Percentiles rank a stretch among this genome's conserved stretches.
Evolutionary conservation across 2,329 filamentous ascomycete genomes (phyloP).

Genomic region (Penicillium sp.): DNA sequence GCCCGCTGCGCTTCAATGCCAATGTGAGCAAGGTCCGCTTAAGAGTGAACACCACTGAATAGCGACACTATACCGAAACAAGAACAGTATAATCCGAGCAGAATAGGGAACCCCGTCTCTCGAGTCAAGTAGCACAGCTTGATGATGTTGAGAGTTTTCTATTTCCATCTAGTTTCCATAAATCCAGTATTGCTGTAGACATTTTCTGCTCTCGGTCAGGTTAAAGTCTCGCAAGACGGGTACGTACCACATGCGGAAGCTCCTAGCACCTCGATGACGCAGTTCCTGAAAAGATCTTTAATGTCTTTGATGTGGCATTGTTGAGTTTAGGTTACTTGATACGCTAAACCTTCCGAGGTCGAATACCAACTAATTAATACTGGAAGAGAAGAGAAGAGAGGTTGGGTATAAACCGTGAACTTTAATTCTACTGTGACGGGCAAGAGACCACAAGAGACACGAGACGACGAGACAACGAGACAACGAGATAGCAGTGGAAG

Average conservation of each 20-base stretch:
- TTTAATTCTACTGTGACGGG: not conserved
- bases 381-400: not conserved
- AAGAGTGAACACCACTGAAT: not conserved
- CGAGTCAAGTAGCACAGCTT: not conserved
- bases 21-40: not conserved
- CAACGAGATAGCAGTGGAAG: not conserved
- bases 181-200: not conserved
- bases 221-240: not conserved
- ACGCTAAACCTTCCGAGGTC: not conserved
- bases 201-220: not conserved
- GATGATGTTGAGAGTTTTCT: too few relatives aligned
- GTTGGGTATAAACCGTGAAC: not conserved
- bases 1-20: not conserved
- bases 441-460: not conserved
- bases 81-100: not conserved
- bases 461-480: not conserved
- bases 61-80: too few relatives aligned
- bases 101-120: not conserved
- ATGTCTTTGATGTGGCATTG: not conserved
- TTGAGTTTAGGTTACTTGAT: not conserved
- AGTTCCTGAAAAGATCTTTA: not conserved
- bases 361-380: not conserved
- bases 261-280: too few relatives aligned
- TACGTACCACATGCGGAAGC: not conserved
- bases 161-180: too few relatives aligned